These are phyloP conservation scores for Tricholoma sp. DNA, from an alignment of 768 basidiomycete genomes.

Conservation along the genomic window DNA sequence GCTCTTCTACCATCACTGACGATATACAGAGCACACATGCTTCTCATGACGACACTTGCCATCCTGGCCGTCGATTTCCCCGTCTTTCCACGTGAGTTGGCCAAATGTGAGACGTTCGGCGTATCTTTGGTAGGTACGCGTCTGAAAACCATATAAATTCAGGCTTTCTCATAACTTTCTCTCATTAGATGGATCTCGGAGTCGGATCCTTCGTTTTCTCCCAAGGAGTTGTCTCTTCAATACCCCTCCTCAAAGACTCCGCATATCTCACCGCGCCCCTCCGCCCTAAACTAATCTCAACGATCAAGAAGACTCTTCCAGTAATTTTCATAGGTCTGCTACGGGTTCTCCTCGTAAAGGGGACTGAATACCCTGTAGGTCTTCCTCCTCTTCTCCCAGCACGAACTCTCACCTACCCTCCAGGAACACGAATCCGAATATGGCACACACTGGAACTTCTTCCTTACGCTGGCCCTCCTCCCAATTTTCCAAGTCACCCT, in stretches of 20 bases:
- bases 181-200: slow-evolving; percentile 88
- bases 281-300: slow-evolving; percentile 43
- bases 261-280: slow-evolving; percentile 44
- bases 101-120: slow-evolving; percentile 92
- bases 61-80: slow-evolving; percentile 97
- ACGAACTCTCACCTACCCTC: background rate
- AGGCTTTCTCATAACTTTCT: slow-evolving; percentile 1
- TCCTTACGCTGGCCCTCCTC: slow-evolving; percentile 83
- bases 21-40: slow-evolving; percentile 90
- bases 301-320: slow-evolving; percentile 58
- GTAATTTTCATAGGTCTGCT: slow-evolving; percentile 70
- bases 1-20: slow-evolving; percentile 72
- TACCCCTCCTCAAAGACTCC: slow-evolving; percentile 68
- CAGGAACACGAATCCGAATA: slow-evolving; percentile 96
- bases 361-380: slow-evolving; percentile 87
- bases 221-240: slow-evolving; percentile 87
- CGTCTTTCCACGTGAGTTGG: slow-evolving; percentile 82
- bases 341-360: slow-evolving; percentile 84
- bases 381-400: background rate
- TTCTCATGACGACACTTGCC: slow-evolving; percentile 84
- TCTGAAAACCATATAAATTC: background rate
- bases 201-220: slow-evolving; percentile 98
- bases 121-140: slow-evolving; percentile 75
- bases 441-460: slow-evolving; percentile 98
- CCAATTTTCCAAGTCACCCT: slow-evolving; percentile 68